Evolutionary conservation across 2,329 filamentous ascomycete genomes (phyloP).

Genomic region (Diaporthe longicolla): DNA sequence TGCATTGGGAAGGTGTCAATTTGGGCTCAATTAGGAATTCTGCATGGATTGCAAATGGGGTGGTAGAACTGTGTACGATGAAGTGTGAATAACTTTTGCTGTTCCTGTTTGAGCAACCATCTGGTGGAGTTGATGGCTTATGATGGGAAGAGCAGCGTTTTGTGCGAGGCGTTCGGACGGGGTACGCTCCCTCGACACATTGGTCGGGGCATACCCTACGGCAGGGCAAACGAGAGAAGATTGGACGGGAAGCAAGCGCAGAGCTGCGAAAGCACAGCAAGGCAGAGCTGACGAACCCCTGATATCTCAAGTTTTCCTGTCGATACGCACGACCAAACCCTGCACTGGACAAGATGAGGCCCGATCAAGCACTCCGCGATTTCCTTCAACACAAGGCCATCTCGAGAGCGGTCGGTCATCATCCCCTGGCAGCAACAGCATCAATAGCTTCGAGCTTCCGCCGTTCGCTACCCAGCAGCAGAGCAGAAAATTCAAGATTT

Average conservation of each 20-base stretch:
- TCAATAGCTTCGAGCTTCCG: conserved; percentile 29
- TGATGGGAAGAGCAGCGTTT: conserved; percentile 17
- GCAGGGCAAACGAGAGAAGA: conserved; percentile 36
- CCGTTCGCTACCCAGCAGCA: conserved; percentile 36
- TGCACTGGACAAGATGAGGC: conserved; percentile 40
- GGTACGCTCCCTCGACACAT: background rate
- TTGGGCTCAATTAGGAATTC: conserved; percentile 36
- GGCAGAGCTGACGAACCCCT: conserved; percentile 33
- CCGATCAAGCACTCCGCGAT: conserved; percentile 14
- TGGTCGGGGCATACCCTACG: background rate
- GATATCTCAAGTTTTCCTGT: conserved; percentile 30
- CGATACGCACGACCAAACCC: conserved; percentile 17
- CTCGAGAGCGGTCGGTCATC: conserved; percentile 27
- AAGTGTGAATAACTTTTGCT: conserved; percentile 38
- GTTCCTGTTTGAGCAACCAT: conserved; percentile 29
- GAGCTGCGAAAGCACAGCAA: conserved; percentile 38
- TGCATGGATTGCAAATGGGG: conserved; percentile 40
- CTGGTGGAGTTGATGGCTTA: conserved; percentile 26
- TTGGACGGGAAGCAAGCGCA: conserved; percentile 25
- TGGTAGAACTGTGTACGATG: conserved; percentile 43
- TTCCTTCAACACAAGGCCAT: conserved; percentile 17
- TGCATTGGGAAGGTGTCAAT: conserved; percentile 42
- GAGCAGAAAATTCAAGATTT: conserved; percentile 37
- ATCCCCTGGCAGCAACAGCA: conserved; percentile 31
- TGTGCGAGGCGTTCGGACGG: conserved; percentile 4